A percentile compares a stretch with the other conserved stretches of the same genome.
These are phyloP conservation scores for Ensete glaucum DNA, from an alignment of 176 grass and related monocot species.

Conservation along the genomic window DNA sequence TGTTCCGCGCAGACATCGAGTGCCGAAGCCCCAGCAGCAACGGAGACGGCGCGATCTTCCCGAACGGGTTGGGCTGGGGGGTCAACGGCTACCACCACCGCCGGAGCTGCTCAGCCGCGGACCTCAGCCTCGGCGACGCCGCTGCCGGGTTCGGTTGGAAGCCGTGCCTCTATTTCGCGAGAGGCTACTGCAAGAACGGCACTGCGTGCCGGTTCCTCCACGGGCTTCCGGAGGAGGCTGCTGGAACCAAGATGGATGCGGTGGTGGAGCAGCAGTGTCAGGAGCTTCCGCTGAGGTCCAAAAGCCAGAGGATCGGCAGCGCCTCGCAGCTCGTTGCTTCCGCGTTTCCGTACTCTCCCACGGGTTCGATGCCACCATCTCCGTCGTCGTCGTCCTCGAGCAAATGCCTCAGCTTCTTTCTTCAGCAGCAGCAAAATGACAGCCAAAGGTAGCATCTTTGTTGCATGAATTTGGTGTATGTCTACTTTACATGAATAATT, in stretches of 20 bases:
- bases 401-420: constrained; percentile 75
- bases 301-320: constrained; percentile 43
- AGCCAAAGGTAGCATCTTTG: constrained; percentile 57
- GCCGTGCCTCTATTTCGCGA: constrained; percentile 78
- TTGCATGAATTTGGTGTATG: neutral
- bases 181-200: constrained; percentile 95
- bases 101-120: constrained; percentile 48
- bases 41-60: constrained; percentile 24
- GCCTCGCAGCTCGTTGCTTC: constrained; percentile 22
- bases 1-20: constrained; percentile 24
- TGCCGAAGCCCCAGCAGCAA: constrained; percentile 29
- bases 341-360: constrained; percentile 69
- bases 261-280: constrained; percentile 55
- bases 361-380: constrained; percentile 53
- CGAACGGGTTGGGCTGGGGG: constrained; percentile 22
- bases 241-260: constrained; percentile 28
- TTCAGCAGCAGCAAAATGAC: constrained; percentile 83
- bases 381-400: constrained; percentile 47
- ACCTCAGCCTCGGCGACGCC: constrained; percentile 44
- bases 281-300: constrained; percentile 64
- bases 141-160: constrained; percentile 44
- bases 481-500: neutral
- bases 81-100: constrained; percentile 40
- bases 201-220: constrained; percentile 70
- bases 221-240: constrained; percentile 46